These are phyloP conservation scores for Venturiaceae sp. DNA, from an alignment of 2,329 filamentous ascomycete genomes.

Conservation along the genomic window DNA sequence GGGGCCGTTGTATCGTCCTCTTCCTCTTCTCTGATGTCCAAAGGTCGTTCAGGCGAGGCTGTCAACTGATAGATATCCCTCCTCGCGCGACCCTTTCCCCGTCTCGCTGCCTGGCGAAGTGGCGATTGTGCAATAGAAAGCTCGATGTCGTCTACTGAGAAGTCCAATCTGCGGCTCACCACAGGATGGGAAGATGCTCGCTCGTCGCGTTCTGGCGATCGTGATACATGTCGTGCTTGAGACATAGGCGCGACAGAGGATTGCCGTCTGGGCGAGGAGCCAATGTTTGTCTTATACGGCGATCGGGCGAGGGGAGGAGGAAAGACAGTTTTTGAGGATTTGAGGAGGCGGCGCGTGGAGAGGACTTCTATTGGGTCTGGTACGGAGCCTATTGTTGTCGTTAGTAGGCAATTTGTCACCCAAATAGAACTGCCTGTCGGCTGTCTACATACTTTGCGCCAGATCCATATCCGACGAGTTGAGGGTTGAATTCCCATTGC, in stretches of 20 bases:
- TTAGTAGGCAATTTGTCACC: conserved; percentile 6
- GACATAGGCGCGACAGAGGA: conserved; percentile 35
- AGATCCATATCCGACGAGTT: conserved; percentile 54
- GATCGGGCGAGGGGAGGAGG: conserved; percentile 45
- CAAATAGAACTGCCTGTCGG: not conserved
- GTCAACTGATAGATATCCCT: not conserved
- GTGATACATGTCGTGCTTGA: not conserved
- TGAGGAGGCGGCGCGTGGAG: conserved; percentile 37
- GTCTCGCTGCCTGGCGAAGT: not conserved
- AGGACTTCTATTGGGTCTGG: conserved; percentile 37
- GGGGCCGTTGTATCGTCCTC: not conserved
- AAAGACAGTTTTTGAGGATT: conserved; percentile 30
- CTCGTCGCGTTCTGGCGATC: conserved; percentile 12
- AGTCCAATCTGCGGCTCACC: conserved; percentile 48
- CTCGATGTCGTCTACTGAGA: conserved; percentile 19
- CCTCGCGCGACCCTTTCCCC: not conserved
- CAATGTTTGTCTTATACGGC: conserved; percentile 52
- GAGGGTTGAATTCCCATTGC: conserved; percentile 30
- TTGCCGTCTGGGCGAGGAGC: conserved; percentile 50
- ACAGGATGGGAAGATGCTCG: conserved; percentile 24
- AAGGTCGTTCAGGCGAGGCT: not conserved
- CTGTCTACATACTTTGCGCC: conserved; percentile 47
- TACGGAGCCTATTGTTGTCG: conserved; percentile 31
- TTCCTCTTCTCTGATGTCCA: not conserved
- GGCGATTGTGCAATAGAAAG: not conserved